Evolutionary conservation across 2,329 filamentous ascomycete genomes (phyloP).

Genomic region (Clarireedia sp.): DNA sequence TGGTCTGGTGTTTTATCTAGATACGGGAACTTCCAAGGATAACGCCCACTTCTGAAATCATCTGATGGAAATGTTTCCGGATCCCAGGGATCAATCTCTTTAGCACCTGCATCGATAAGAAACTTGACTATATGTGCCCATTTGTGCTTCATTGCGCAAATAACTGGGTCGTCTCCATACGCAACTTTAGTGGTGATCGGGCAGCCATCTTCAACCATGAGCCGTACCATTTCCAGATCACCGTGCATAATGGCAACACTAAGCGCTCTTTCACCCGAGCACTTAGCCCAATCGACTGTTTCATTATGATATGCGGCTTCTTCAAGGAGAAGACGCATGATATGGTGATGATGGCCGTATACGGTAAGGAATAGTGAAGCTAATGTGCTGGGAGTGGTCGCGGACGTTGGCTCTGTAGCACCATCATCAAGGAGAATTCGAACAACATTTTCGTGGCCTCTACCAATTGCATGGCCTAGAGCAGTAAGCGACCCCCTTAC

Average conservation of each 20-base stretch:
- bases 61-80: not conserved
- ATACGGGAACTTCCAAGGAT: not conserved
- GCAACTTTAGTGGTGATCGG: not conserved
- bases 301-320: not conserved
- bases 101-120: not conserved
- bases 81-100: not conserved
- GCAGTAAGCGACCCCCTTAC: not conserved
- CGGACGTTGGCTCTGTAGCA: not conserved
- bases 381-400: too few species aligned
- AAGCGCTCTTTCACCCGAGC: not conserved
- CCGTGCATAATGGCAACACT: too few species aligned
- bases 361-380: not conserved
- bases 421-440: not conserved
- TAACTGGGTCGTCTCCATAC: not conserved
- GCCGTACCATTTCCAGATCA: not conserved
- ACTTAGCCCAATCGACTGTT: too few species aligned
- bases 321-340: not conserved
- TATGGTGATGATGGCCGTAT: not conserved
- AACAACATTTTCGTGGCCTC: not conserved
- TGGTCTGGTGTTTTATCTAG: not conserved
- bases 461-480: not conserved
- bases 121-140: not conserved
- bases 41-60: not conserved
- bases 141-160: not conserved
- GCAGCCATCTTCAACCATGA: not conserved